Base-by-base conservation (phyloP, 495 filamentous ascomycete genomes). In the Aspergillus funiculosus region DNA sequence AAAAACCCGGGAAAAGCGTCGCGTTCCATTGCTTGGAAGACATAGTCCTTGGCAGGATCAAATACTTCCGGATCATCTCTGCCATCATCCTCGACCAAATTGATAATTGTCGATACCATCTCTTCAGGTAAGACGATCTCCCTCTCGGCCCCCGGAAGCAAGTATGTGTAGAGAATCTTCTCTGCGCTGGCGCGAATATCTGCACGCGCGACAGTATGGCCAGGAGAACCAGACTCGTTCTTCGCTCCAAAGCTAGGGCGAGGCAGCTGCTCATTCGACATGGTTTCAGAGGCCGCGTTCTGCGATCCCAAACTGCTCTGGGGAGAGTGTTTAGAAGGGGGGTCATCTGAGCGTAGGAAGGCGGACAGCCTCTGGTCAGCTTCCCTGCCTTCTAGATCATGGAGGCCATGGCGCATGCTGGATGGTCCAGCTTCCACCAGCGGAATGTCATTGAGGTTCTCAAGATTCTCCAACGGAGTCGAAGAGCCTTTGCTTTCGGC, bases 1-100 rank as follows among this genome's bases (percentile, higher is more conserved):
- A 98, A 77, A 73, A 98, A 98, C 17, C 90, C 90, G 3, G 92
- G 92, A 66, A 95, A 98, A 10, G 92, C 92, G 67, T 97, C 92
- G 30, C 94, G 82, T 66, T 99, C 92, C 94, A 99, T 99, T 2
- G 92, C 92, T 60, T 97, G 94, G 66, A 96, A 99, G 35, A 95
- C 91, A 61, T 97, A 99, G 68, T 99, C 94, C 66, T 97, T 97
- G 19, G 92, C 92, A 2, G 85, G 82, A 60, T 96, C 91, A 51
- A 99, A 99, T 8, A 99, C 81, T 60, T 97, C 92, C 1, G 92
- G 92, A 59, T 99, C 92, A 53, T 96, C 94, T 56, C 92, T 81
- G 31, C 85, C 85, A 43, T 85, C 79, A 43, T 91, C 83, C 62
- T 99, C 92, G 43, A 99, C 89, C 11, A 84, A 74, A 31, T 80